Evolutionary conservation across 1,284 basidiomycete genomes (phyloP), one percentile per base, ranked within the genome.

Genomic region (Xerocomus amazonicus): DNA sequence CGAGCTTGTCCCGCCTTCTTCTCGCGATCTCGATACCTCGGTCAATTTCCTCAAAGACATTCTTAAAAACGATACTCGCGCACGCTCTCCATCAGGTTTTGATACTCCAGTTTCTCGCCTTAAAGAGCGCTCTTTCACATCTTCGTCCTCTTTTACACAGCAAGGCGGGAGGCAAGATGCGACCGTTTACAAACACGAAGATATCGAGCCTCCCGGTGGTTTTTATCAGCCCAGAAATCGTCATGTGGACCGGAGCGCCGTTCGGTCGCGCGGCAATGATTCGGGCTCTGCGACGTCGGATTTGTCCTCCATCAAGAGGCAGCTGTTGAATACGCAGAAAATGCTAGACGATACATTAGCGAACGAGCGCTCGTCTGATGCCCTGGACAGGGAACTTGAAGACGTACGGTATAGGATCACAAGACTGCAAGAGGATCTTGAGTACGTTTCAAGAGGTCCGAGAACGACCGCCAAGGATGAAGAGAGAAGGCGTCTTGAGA

Each of bases 1-100:
- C 7, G 97, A 99, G 71, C 83, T 99, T 42, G 77, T 95, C 5
- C 97, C 96, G 0, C 92, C 95, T 1, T 99, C 96, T 0, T 84
- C 92, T 51, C 82, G 87, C 32, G 94, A 97, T 67, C 85, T 99
- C 35, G 91, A 90, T 66, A 83, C 83, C 35, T 96, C 92, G 4
- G 95, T 98, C 57, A 87, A 93, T 63, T 88, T 97, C 62, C 76
- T 99, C 57, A 93, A 92, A 57, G 87, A 90, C 58, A 79, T 99
- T 10, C 82, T 99, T 53, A 89, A 90, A 67, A 84, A 94, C 62
- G 96, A 98, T 62, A 80, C 79, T 53, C 81, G 74, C 60, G 80
- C 72, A 50, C 81, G 70, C 31, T 83, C 83, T 8, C 79, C 84
- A 1, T 71, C 72, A 3, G 70, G 64, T 12, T 51, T 73, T 10